phyloP scores from a whole-genome alignment of 2,329 filamentous ascomycete species.

The Juglanconis oblonga region DNA sequence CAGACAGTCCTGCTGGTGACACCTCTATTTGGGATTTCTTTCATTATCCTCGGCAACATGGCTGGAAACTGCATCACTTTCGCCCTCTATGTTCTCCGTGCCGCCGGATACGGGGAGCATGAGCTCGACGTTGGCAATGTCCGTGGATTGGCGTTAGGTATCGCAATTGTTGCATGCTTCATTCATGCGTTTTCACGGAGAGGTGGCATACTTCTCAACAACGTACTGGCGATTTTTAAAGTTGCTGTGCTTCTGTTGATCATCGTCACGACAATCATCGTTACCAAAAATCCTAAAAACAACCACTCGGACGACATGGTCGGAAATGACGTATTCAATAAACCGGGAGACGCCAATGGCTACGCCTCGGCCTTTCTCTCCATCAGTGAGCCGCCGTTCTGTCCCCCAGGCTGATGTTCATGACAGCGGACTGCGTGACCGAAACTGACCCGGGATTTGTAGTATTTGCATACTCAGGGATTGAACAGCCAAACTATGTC shows the following conservation, averaged over 20 bases:
- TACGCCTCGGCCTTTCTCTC: constrained; percentile 40
- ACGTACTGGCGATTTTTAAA: constrained; percentile 49
- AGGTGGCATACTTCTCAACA: constrained; percentile 50
- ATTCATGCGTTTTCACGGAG: constrained; percentile 46
- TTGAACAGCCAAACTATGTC: constrained; percentile 36
- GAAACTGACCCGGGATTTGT: no score
- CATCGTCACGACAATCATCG: constrained; percentile 30
- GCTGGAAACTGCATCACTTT: constrained; percentile 48
- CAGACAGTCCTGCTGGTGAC: constrained; percentile 37
- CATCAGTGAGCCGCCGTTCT: constrained; percentile 24
- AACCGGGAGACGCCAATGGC: constrained; percentile 25
- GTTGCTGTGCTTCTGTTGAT: constrained; percentile 45
- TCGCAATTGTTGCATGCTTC: constrained; percentile 41
- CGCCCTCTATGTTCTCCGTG: constrained; percentile 36
- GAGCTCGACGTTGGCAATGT: constrained; percentile 29
- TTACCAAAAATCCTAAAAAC: constrained; percentile 24
- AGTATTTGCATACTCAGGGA: constrained; percentile 37
- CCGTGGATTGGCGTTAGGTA: constrained; percentile 45
- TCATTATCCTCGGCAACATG: constrained; percentile 46
- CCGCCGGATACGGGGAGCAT: constrained; percentile 22
- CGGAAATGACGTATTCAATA: constrained; percentile 22
- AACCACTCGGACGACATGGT: constrained; percentile 27
- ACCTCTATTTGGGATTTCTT: constrained; percentile 43
- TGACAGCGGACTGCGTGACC: no score
- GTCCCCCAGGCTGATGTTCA: no score